Conservation (phyloP, 225 moss, liverwort and hornwort genomes). For the Climacium dendroides region DNA sequence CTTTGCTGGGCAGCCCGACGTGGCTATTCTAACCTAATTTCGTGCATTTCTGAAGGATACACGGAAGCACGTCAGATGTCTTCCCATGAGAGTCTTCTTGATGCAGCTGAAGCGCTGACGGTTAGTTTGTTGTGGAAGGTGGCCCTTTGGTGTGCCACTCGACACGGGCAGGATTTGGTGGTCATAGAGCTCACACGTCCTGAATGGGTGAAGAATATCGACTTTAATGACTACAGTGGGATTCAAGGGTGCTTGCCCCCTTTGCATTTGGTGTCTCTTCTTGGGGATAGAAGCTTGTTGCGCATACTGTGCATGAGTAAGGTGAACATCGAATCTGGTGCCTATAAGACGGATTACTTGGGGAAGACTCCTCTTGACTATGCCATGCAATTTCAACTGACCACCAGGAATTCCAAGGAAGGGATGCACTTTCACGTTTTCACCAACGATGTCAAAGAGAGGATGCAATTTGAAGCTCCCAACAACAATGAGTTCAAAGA, state of each 20-base stretch:
- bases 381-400: neutral
- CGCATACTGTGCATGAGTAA: fast-evolving
- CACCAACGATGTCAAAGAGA: neutral
- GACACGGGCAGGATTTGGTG: fast-evolving
- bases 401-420: neutral
- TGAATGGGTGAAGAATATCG: neutral
- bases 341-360: neutral
- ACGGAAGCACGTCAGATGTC: fast-evolving
- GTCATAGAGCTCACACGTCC: fast-evolving
- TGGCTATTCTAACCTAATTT: neutral
- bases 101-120: fast-evolving
- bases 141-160: neutral
- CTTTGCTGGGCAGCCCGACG: neutral
- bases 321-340: neutral
- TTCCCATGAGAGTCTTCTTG: neutral
- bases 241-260: neutral
- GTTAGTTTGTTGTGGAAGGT: neutral
- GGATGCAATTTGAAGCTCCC: neutral
- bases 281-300: neutral
- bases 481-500: too few relatives aligned
- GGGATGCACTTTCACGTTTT: neutral
- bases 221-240: neutral
- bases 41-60: neutral
- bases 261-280: neutral
- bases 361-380: neutral